Conservation (phyloP, 805 yeast genomes). For the Metschnikowia anglica region DNA sequence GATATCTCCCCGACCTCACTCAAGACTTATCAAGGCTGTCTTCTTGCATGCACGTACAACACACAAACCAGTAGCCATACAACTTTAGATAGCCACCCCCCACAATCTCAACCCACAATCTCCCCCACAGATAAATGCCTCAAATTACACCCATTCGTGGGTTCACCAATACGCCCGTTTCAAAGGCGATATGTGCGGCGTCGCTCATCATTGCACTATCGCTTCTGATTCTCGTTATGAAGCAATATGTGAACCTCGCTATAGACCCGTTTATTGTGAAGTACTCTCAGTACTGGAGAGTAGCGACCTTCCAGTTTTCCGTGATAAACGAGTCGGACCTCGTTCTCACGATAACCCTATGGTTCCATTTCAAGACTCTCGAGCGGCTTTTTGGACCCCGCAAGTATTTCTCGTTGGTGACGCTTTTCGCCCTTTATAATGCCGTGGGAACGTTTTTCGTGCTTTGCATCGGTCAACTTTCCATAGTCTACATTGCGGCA, state of each 20-base stretch:
- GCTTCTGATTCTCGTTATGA: conserved; percentile 45
- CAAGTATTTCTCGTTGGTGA: conserved; percentile 49
- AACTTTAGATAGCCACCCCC: background rate
- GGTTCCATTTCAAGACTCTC: conserved; percentile 53
- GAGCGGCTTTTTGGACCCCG: conserved; percentile 60
- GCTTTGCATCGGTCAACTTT: conserved; percentile 44
- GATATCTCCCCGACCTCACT: no score
- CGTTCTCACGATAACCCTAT: conserved; percentile 41
- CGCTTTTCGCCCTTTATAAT: conserved; percentile 49
- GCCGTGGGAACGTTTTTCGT: conserved; percentile 36
- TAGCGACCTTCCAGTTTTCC: conserved; percentile 48
- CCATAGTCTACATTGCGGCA: conserved; percentile 38
- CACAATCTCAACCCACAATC: conserved; percentile 2
- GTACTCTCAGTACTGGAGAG: conserved; percentile 60
- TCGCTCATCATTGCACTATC: conserved; percentile 39
- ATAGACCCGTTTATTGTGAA: conserved; percentile 54
- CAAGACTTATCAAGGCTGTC: no score
- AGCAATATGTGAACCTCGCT: conserved; percentile 43
- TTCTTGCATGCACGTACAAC: background rate
- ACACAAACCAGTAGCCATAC: background rate
- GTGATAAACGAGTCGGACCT: conserved; percentile 62
- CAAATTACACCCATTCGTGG: conserved; percentile 44
- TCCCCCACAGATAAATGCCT: conserved; percentile 25
- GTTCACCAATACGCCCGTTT: conserved; percentile 45
- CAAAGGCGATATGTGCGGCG: conserved; percentile 35